Evolutionary conservation across 2,329 filamentous ascomycete species (phyloP).

Genomic region (Lachnellula hyalina): DNA sequence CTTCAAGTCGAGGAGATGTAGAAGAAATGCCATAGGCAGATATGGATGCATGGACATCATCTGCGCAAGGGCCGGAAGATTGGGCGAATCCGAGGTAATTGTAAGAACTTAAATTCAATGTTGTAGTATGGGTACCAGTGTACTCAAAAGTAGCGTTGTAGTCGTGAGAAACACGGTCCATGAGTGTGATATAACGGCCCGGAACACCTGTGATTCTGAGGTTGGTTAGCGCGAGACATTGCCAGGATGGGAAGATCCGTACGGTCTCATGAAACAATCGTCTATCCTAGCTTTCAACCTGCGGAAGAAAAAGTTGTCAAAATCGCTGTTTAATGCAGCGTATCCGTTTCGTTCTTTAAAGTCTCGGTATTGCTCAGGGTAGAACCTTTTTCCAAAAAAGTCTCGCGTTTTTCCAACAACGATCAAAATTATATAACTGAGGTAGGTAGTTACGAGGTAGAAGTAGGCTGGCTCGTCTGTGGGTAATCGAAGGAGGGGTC

Average conservation of each 20-base stretch:
- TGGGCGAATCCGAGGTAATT: slow-evolving; percentile 98
- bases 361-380: slow-evolving; percentile 72
- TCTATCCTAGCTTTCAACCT: slow-evolving; percentile 88
- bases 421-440: slow-evolving; percentile 91
- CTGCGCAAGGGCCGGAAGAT: slow-evolving; percentile 89
- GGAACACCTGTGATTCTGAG: slow-evolving; percentile 72
- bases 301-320: slow-evolving; percentile 94
- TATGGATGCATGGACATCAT: slow-evolving; percentile 77
- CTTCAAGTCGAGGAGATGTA: slow-evolving; percentile 73
- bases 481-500: slow-evolving; percentile 71
- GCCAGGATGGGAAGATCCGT: neutral
- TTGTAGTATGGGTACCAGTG: slow-evolving; percentile 83
- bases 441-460: slow-evolving; percentile 90
- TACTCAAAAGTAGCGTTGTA: slow-evolving; percentile 84
- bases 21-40: slow-evolving; percentile 76
- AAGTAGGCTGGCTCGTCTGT: slow-evolving; percentile 94
- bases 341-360: slow-evolving; percentile 80
- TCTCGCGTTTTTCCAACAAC: slow-evolving; percentile 88
- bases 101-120: slow-evolving; percentile 96
- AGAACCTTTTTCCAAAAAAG: slow-evolving; percentile 93
- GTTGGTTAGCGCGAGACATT: neutral
- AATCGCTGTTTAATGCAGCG: slow-evolving; percentile 89
- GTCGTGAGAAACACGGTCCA: slow-evolving; percentile 83
- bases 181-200: slow-evolving; percentile 82
- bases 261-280: slow-evolving; percentile 83